phyloP scores from a whole-genome alignment of 1,284 basidiomycete species.

The Moesziomyces sp. region DNA sequence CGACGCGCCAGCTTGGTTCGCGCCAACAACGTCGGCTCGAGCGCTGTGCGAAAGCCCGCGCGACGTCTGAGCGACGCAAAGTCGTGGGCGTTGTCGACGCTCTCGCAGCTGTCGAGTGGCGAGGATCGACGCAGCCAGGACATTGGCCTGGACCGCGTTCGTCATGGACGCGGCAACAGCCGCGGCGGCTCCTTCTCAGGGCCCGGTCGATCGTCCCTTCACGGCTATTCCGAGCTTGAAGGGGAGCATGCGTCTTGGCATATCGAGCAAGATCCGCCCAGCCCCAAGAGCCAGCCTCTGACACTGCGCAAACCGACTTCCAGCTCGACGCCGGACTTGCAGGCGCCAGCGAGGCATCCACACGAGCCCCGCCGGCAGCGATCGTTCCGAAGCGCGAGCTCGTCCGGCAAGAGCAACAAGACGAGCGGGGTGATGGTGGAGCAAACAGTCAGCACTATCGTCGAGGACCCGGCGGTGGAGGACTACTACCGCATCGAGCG shows the following conservation, averaged over 20 bases:
- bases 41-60: background rate
- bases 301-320: constrained; percentile 9
- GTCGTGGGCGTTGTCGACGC: constrained; percentile 16
- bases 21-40: background rate
- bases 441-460: constrained; percentile 33
- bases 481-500: constrained; percentile 18
- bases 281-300: constrained; percentile 15
- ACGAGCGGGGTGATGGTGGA: constrained; percentile 21
- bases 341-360: constrained; percentile 1
- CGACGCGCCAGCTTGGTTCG: constrained; percentile 7
- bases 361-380: constrained; percentile 12
- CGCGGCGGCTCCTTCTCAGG: constrained; percentile 10
- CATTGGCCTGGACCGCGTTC: constrained; percentile 16
- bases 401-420: constrained; percentile 16
- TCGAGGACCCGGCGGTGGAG: constrained; percentile 24
- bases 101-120: constrained; percentile 17
- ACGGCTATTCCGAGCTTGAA: constrained; percentile 21
- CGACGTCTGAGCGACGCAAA: constrained; percentile 18
- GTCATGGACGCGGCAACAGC: constrained; percentile 1
- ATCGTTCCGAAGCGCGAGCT: constrained; percentile 7
- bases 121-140: constrained; percentile 10
- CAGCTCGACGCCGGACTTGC: constrained; percentile 16
- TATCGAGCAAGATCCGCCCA: constrained; percentile 2
- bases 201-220: constrained; percentile 7
- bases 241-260: constrained; percentile 4